These are phyloP conservation scores for Arthroderma sp. DNA, from an alignment of 2,329 filamentous ascomycete genomes.

Conservation along the genomic window DNA sequence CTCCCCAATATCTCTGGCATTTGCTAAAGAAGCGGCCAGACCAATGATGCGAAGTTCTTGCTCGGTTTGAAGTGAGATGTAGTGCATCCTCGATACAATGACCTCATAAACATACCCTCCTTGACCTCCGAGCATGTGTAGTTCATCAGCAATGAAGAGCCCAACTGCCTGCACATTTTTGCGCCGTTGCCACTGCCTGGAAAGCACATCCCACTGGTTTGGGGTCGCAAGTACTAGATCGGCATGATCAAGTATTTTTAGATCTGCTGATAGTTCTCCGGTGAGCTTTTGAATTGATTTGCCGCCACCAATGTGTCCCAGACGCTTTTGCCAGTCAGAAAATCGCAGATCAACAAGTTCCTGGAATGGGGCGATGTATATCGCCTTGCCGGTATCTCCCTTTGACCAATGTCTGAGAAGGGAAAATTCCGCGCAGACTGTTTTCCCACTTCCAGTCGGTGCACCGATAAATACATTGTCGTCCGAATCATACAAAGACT, in stretches of 20 bases:
- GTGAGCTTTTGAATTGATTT: constrained; percentile 88
- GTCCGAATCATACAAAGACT: constrained; percentile 77
- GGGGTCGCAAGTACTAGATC: constrained; percentile 89
- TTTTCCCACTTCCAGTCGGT: constrained; percentile 93
- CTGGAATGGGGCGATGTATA: constrained; percentile 91
- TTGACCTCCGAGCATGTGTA: constrained; percentile 81
- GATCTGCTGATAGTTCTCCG: constrained; percentile 79
- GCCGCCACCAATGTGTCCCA: constrained; percentile 60
- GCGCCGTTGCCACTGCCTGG: constrained; percentile 87
- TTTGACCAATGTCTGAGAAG: constrained; percentile 77
- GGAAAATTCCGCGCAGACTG: constrained; percentile 89
- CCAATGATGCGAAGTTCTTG: constrained; percentile 76
- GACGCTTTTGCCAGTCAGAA: constrained; percentile 72
- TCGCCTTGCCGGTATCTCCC: constrained; percentile 58
- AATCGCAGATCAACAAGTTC: constrained; percentile 73
- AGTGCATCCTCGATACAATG: constrained; percentile 94
- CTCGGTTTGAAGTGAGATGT: constrained; percentile 80
- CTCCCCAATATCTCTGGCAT: constrained; percentile 85
- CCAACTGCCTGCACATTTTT: constrained; percentile 89
- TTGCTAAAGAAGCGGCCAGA: constrained; percentile 80
- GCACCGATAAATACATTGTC: constrained; percentile 89
- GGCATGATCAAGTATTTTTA: constrained; percentile 74
- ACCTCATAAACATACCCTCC: constrained; percentile 88
- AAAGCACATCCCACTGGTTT: constrained; percentile 88
- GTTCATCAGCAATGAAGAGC: constrained; percentile 86